Base-by-base conservation (phyloP, 805 yeast genomes). In the Ogataea nonfermentans region DNA sequence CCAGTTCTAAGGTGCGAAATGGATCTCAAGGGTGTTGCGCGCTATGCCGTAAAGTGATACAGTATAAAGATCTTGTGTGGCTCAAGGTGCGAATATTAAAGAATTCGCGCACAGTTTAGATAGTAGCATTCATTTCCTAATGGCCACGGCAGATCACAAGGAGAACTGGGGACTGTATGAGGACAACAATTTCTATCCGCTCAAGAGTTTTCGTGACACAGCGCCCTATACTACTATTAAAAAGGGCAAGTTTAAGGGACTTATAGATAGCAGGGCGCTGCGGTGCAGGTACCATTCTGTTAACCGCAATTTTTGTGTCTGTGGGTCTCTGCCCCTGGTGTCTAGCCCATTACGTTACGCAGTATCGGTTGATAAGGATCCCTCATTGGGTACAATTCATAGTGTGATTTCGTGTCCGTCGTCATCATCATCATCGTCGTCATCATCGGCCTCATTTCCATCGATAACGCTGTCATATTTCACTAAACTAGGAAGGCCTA, bases 1-100 rank as follows among this genome's bases (percentile, higher is more conserved):
- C 74, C 9, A 67, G 65, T 50, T 76, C 76, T 26, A 70, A 49
- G 41, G 55, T 49, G 12, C 46, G 52, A 4, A 50, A 46, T 13
- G 35, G 51, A 2, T 46, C 52, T 9, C 37, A 51, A 7, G 68
- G 68, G 1, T 40, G 51, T 12, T 63, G 68, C 45, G 59, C 66
- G 1, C 44, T 63, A 24, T 63, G 68, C 32, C 55, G 68, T 11
- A 59, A 61, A 29, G 48, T 44, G 15, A 45, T 61, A 11, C 48
- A 46, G 7, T 58, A 58, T 32, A 58, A 56, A 24, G 61, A 59
- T 34, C 47, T 61, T 32, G 61, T 59, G 5, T 57, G 64, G 62
- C 47, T 61, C 27, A 55, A 52, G 39, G 51, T 57, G 11, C 41
- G 63, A 32, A 25, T 40, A 9, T 32, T 37, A 19, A 54, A 37